Base-by-base conservation (phyloP, 805 yeast species). In the Starmerella powellii region DNA sequence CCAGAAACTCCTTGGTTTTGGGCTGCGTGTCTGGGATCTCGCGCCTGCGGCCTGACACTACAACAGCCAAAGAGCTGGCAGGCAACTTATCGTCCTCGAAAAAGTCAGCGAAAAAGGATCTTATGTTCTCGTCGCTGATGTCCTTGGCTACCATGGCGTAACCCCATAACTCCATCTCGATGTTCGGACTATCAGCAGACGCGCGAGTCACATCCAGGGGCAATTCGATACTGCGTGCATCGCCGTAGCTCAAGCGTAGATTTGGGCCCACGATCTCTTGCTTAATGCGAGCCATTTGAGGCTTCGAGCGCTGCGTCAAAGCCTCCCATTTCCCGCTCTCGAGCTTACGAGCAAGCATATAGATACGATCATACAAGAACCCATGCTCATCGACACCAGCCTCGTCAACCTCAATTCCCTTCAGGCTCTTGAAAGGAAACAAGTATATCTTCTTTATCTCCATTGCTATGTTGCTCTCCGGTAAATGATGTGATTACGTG, bases 341-440 rank as follows among this genome's bases (percentile, higher is more conserved):
- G 23, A 37, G 44, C 10, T 51, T 48, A 36, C 41, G 36, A 3
- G 51, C 57, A 10, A 58, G 51, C 62, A 56, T 56, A 46, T 48
- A 56, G 41, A 56, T 43, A 2, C 65, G 54, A 50, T 61, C 64
- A 40, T 57, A 41, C 31, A 40, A 50, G 42, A 61, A 52, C 11
- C 65, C 65, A 40, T 56, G 49, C 30, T 47, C 49, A 37, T 53
- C 58, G 15, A 61, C 40, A 17, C 47, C 47, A 26, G 54, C 48
- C 34, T 50, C 46, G 5, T 44, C 32, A n/a, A 61, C 51, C 2
- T 44, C 33, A 16, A 61, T 45, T 27, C 60, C 62, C 8, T 54
- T 50, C 28, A 60, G 47, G 3, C 63, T 59, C 41, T 61, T 61
- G 49, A 61, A 53, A 6, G 65, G 65, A 33, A 49, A 56, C 6